A percentile compares a stretch with the other conserved stretches of the same genome.
These are phyloP conservation scores for Boletus subparvulus DNA, from an alignment of 768 basidiomycete genomes.

Conservation along the genomic window DNA sequence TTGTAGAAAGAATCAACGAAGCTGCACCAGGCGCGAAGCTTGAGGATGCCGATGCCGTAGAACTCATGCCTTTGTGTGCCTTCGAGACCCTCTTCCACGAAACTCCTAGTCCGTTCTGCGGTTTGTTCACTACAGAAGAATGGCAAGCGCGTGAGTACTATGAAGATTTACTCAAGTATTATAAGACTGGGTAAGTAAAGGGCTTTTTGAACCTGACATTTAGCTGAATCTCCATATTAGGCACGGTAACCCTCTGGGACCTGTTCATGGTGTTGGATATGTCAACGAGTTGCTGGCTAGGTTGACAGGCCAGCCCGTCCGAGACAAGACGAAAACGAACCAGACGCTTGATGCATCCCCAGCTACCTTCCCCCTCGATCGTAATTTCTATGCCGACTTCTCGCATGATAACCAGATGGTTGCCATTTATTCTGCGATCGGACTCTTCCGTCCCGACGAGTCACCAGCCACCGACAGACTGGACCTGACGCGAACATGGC, in stretches of 20 bases:
- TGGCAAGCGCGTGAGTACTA: conserved; percentile 68
- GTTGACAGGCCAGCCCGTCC: conserved; percentile 61
- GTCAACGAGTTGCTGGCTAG: conserved; percentile 87
- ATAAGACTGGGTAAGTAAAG: conserved; percentile 61
- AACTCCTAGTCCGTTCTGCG: conserved; percentile 64
- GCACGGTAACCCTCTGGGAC: conserved; percentile 67
- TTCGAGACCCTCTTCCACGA: conserved; percentile 70
- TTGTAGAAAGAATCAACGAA: conserved; percentile 57
- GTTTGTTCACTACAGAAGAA: conserved; percentile 62
- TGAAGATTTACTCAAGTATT: conserved; percentile 76
- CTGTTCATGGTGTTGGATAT: conserved; percentile 82
- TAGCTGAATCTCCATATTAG: conserved; percentile 34
- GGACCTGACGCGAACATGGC: conserved; percentile 45
- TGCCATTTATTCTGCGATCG: conserved; percentile 68
- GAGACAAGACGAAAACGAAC: conserved; percentile 76
- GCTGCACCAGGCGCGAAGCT: conserved; percentile 65
- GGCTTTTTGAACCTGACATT: not conserved
- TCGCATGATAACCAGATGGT: conserved; percentile 87
- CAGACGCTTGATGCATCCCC: conserved; percentile 65
- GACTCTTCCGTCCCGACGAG: conserved; percentile 43
- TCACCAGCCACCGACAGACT: conserved; percentile 16
- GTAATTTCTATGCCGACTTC: conserved; percentile 75
- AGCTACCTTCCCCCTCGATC: conserved; percentile 70
- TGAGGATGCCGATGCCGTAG: conserved; percentile 49
- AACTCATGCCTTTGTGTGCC: conserved; percentile 72